Evolutionary conservation across 2,329 filamentous ascomycete species (phyloP).

Genomic region (Talaromyces sp.): DNA sequence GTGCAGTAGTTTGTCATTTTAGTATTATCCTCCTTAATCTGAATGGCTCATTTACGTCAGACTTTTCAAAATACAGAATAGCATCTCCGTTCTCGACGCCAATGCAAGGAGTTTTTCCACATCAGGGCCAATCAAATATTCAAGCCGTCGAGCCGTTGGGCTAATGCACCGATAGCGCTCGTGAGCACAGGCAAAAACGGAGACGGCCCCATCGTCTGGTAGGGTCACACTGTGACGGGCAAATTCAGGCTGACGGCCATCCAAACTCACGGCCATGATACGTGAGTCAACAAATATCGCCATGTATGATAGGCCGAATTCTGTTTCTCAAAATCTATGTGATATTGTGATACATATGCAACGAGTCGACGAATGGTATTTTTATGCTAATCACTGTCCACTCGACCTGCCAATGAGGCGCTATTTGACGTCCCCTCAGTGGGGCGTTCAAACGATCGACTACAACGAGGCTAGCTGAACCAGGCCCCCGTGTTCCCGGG

Average conservation of each 20-base stretch:
- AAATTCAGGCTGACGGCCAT: background rate
- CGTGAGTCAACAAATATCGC: background rate
- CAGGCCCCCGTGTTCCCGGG: background rate
- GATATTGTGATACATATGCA: background rate
- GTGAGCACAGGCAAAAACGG: background rate
- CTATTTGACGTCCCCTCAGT: background rate
- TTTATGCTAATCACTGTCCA: background rate
- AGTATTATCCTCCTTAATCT: background rate
- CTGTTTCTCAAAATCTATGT: background rate
- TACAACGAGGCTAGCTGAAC: constrained; percentile 18
- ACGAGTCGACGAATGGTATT: background rate
- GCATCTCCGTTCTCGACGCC: constrained; percentile 1
- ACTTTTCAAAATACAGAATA: background rate
- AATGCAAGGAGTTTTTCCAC: background rate
- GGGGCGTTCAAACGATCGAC: constrained; percentile 15
- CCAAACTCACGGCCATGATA: background rate
- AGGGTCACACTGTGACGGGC: background rate
- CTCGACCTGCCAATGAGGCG: constrained; percentile 7
- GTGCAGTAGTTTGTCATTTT: background rate
- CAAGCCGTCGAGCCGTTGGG: constrained; percentile 9
- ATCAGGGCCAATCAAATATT: background rate
- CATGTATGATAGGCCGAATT: background rate
- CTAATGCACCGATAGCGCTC: constrained; percentile 9
- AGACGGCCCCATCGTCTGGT: background rate
- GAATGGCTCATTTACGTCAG: too few relatives aligned